Base-by-base conservation (phyloP, 305 asterid genomes). In the Fraxinus nigra region DNA sequence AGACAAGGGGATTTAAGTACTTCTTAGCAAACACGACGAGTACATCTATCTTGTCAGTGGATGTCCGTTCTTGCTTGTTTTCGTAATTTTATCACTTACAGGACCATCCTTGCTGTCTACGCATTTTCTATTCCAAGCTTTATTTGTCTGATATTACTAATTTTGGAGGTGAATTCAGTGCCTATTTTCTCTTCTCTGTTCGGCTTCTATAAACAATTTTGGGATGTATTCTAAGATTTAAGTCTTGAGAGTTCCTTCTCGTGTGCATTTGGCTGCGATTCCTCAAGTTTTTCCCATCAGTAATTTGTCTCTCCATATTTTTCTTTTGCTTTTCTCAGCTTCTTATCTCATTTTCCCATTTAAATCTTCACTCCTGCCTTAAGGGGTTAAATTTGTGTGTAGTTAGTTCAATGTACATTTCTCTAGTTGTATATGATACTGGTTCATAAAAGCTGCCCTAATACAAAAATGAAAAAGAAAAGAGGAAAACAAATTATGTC, bases 211-310 rank as follows among this genome's bases (percentile, higher is more conserved):
- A 30, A 77, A 18, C 30, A 18, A 74, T 69, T 28, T 16, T 20
- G 26, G 48, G 28, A 33, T 48, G 38, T 54, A 9, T 30, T 30
- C 14, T 54, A 3, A 22, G 30, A 28, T 77, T 48, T 69, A 26
- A 24, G 63, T 54, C 59, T 61, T 48, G 35, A 72, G 73, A 67
- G 40, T 67, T 16, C 33, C 73, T 65, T 56, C 33, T 67, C 72
- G 5, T 51, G 81, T 79, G 54, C 63, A n/a, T 37, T 51, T 76
- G 24, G 59, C 70, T 28, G 82, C 67, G 75, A 70, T 63, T 77
- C 43, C 61, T 74, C 70, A 69, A 6, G 37, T 37, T 37, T 54
- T 73, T 72, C 70, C 77, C 70, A 8, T 14, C 26, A 11, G 18
- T 61, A 10, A 63, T 72, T n/a, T 35, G 40, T 74, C 82, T 72